Percentiles rank a stretch among this genome's conserved stretches.
These are phyloP conservation scores for Tremellales sp. DNA, from an alignment of 1,284 basidiomycete species.

Conservation along the genomic window DNA sequence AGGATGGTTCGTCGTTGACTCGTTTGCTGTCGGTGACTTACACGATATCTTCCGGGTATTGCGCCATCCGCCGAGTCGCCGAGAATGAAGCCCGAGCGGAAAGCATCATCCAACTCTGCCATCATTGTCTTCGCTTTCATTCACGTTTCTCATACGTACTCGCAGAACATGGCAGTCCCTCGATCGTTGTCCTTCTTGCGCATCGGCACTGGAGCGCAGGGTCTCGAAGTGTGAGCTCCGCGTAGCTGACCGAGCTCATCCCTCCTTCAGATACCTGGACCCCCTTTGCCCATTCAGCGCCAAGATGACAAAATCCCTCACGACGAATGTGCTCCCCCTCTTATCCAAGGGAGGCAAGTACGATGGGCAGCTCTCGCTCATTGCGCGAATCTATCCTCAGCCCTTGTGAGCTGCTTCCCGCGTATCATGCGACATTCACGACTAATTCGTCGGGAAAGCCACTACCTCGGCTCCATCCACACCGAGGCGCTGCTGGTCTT, in stretches of 20 bases:
- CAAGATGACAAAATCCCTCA: slow-evolving; percentile 48
- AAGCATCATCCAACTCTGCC: too few relatives aligned
- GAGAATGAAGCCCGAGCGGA: too few relatives aligned
- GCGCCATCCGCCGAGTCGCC: too few relatives aligned
- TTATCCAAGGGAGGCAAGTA: slow-evolving; percentile 60
- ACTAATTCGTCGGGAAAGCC: slow-evolving; percentile 52
- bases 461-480: slow-evolving; percentile 65
- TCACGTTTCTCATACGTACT: too few relatives aligned
- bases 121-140: too few relatives aligned
- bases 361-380: slow-evolving; percentile 69
- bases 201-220: slow-evolving; percentile 69
- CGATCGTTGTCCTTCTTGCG: slow-evolving; percentile 68
- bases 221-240: slow-evolving; percentile 62
- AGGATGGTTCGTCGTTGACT: too few relatives aligned
- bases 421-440: background rate
- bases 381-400: slow-evolving; percentile 75
- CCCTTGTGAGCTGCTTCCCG: slow-evolving; percentile 49
- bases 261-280: slow-evolving; percentile 53
- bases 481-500: slow-evolving; percentile 82
- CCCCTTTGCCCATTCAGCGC: slow-evolving; percentile 76
- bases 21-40: too few relatives aligned
- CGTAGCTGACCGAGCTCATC: background rate
- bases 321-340: slow-evolving; percentile 48
- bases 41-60: too few relatives aligned
- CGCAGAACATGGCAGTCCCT: slow-evolving; percentile 72